Conservation (phyloP, 116 monocot species). For the Iris pallida region DNA sequence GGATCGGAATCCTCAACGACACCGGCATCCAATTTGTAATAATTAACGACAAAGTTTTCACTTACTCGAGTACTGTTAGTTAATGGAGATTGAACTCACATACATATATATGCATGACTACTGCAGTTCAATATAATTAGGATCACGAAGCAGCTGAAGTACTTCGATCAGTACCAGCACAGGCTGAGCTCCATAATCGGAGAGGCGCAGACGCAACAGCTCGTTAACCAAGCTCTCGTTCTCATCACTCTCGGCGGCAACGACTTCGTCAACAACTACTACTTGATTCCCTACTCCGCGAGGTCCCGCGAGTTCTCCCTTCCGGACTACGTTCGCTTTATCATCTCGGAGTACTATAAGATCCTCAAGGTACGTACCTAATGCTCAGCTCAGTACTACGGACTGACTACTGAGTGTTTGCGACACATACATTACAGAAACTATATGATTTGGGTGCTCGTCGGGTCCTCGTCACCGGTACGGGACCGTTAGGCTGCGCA, state of each 20-base stretch:
- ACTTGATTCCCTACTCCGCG: slow-evolving; percentile 37
- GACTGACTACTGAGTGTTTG: too few species aligned
- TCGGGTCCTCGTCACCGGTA: slow-evolving; percentile 36
- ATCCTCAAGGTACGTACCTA: slow-evolving; percentile 33
- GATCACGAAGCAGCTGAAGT: slow-evolving; percentile 29
- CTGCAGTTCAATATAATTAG: slow-evolving; percentile 40
- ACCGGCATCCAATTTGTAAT: slow-evolving; percentile 47
- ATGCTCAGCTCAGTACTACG: too few species aligned
- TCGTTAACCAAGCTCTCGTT: slow-evolving; percentile 28
- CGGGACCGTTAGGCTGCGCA: slow-evolving; percentile 40
- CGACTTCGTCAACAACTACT: slow-evolving; percentile 59
- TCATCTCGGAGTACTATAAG: slow-evolving; percentile 40
- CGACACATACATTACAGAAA: slow-evolving; percentile 33
- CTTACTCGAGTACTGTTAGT: too few species aligned
- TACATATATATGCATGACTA: too few species aligned
- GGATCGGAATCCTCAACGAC: slow-evolving; percentile 45
- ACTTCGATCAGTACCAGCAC: slow-evolving; percentile 40
- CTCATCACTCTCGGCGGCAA: slow-evolving; percentile 44
- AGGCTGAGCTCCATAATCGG: slow-evolving; percentile 34
- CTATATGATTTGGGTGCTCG: slow-evolving; percentile 30
- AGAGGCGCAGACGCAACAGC: slow-evolving; percentile 3
- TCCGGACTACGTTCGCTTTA: slow-evolving; percentile 30
- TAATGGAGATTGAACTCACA: too few species aligned
- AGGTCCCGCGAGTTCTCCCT: slow-evolving; percentile 41
- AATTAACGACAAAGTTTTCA: too few species aligned